Evolutionary conservation across 2,329 filamentous ascomycete genomes (phyloP), one percentile per base, ranked within the genome.

Genomic region (Cercospora beticola): DNA sequence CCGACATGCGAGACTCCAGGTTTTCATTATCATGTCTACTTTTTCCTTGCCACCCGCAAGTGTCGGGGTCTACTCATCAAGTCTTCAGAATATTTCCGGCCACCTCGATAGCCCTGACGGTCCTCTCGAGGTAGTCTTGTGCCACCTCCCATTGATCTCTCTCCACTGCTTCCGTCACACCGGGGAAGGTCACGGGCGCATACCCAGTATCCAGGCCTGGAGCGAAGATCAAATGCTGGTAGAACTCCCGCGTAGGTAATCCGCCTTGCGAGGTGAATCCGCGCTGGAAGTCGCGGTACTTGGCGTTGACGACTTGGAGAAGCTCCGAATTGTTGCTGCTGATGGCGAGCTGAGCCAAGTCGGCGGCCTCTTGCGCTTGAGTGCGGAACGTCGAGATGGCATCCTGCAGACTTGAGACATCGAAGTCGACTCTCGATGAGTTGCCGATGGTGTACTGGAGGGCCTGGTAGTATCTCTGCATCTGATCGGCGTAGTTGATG

Each of bases 181-280:
- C 86, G 1, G 87, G 87, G 73, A 87, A 89, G 18, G 87, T 88
- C 3, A 85, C 87, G 1, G 92, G 93, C 0, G 92, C 83, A 78
- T 97, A 97, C 0, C 93, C 71, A 63, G 64, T 79, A 68, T 79
- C 78, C 18, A 83, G 66, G 0, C 83, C 83, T 5, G 83, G 83
- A 7, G 83, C 82, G 67, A 83, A 83, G 21, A 84, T 78, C 8
- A 82, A 76, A 71, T 85, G 78, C 69, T 81, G 81, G 72, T 80
- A 84, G 70, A 82, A 84, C 69, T 82, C 79, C 14, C 83, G 73
- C 1, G 78, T 79, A 0, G 82, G 80, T 36, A 84, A 70, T 12
- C 83, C 83, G n/a, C 82, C 82, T 64, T 83, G 81, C 21, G 74
- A 78, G 3, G 82, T 80, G 68, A 85, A 84, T 0, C 81, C 82